Evolutionary conservation across 805 yeast genomes (phyloP), one percentile per base, ranked within the genome.

Genomic region (Schwanniomyces pseudopolymorphus): DNA sequence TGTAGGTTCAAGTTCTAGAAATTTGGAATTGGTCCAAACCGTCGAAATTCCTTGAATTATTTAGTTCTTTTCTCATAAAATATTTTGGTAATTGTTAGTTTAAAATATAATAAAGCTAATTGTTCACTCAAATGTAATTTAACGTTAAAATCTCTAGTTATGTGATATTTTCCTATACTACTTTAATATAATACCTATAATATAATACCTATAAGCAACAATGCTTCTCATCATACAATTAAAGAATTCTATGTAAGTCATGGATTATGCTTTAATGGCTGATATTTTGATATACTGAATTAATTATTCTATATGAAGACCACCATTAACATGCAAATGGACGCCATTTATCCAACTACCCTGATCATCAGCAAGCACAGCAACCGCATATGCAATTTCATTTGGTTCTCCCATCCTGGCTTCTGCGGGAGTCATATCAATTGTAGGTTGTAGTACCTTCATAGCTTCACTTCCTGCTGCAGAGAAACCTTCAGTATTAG

Each of bases 1-100:
- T 49, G 69, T 80, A 33, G 78, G 84, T 0, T 69, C 78, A 17
- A 72, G 79, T 26, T 73, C 80, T 54, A 60, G 79, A 49, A 72
- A 69, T 46, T 60, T 74, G 20, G 80, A 75, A 48, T 60, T 77
- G 26, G 70, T 72, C 33, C 80, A 80, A 17, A 75, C 70, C 47
- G 70, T 72, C 43, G 74, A 69, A 43, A 69, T 70, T 14, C 28
- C 28, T 6, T 26, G 28, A 26, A 26, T 26, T 26, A 9, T 9
- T 26, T 26, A 22, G 8, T 42, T 33, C 28, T 33, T 19, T 26
- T 11, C n/a, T n/a, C n/a, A n/a, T n/a, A n/a, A n/a, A n/a, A n/a
- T n/a, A n/a, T n/a, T n/a, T n/a, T n/a, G n/a, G n/a, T n/a, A n/a
- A n/a, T n/a, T n/a, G n/a, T n/a, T n/a, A n/a, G n/a, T n/a, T n/a